Evolutionary conservation across 2,329 filamentous ascomycete genomes (phyloP), one percentile per base, ranked within the genome.

Genomic region (Ophiostoma angusticollis): DNA sequence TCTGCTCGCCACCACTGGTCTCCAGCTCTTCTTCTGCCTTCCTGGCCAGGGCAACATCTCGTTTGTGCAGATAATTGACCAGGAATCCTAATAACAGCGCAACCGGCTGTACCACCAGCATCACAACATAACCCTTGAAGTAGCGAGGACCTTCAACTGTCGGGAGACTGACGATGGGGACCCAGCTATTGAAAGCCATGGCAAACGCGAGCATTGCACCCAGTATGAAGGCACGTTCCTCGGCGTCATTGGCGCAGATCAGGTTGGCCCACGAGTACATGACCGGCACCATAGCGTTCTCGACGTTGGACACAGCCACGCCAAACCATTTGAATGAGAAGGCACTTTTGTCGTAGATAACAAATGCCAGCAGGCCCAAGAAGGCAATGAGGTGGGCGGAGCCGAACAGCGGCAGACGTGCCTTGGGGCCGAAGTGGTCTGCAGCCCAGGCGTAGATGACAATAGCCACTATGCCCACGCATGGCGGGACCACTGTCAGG

Each of bases 161-260:
- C 4, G 53, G 53, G 36, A 52, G 53, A 1, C 53, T 50, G 11
- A 57, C 37, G 1, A 59, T 42, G 0, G 55, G 54, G 2, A 61
- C 54, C 53, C 56, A 61, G 5, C 54, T 54, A 40, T 56, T 56
- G 40, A 60, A 60, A 0, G 57, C 58, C 36, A 56, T 61, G 8
- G 53, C 52, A 34, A 62, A 49, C 0, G 56, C 52, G 17, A 60
- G 57, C 58, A 65, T 63, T 6, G 60, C 58, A 2, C 59, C 58
- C 13, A 64, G 57, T 5, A 62, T 58, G 7, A 64, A 49, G 4
- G 60, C 57, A 1, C 61, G 58, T 25, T 62, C 60, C 48, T 64
- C 60, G 6, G 59, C 58, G 24, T 63, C 60, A 9, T 49, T 45
- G 3, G 54, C 50, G 35, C 56, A 59, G 9, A 57, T 56, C 40